These are phyloP conservation scores for Thecaphora frezii DNA, from an alignment of 1,284 basidiomycete genomes.

Conservation along the genomic window DNA sequence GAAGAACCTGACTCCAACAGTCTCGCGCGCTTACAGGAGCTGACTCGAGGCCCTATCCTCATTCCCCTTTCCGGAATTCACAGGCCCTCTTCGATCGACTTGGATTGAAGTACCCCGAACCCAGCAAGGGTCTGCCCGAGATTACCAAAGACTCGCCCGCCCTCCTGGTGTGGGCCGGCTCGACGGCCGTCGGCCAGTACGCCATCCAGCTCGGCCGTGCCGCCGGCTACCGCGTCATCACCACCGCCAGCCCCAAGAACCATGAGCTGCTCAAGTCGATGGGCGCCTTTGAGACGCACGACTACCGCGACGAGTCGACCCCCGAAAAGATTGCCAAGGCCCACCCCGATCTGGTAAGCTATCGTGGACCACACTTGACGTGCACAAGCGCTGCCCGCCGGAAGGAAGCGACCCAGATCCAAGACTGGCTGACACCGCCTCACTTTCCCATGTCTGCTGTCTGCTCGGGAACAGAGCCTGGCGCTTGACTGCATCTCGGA, in stretches of 20 bases:
- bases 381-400: too few relatives aligned
- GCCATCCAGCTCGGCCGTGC: slow-evolving; percentile 58
- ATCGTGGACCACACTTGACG: background rate
- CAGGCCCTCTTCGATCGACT: slow-evolving; percentile 43
- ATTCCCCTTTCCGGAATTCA: slow-evolving; percentile 3
- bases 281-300: slow-evolving; percentile 55
- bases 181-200: slow-evolving; percentile 65
- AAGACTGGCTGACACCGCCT: too few relatives aligned
- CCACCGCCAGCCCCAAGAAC: slow-evolving; percentile 61
- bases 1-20: too few relatives aligned
- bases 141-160: slow-evolving; percentile 28
- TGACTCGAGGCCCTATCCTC: slow-evolving; percentile 53
- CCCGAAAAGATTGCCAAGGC: slow-evolving; percentile 44
- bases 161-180: slow-evolving; percentile 65
- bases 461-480: slow-evolving; percentile 9
- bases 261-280: slow-evolving; percentile 43
- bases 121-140: slow-evolving; percentile 18
- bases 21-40: too few relatives aligned
- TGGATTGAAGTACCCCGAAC: slow-evolving; percentile 19
- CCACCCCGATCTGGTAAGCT: slow-evolving; percentile 42
- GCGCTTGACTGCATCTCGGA: slow-evolving; percentile 55
- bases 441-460: background rate
- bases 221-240: slow-evolving; percentile 63
- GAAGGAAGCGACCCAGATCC: too few relatives aligned
- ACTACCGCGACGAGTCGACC: slow-evolving; percentile 63